Evolutionary conservation across 495 filamentous ascomycete species (phyloP).

Genomic region (Penicillium verhagenii): DNA sequence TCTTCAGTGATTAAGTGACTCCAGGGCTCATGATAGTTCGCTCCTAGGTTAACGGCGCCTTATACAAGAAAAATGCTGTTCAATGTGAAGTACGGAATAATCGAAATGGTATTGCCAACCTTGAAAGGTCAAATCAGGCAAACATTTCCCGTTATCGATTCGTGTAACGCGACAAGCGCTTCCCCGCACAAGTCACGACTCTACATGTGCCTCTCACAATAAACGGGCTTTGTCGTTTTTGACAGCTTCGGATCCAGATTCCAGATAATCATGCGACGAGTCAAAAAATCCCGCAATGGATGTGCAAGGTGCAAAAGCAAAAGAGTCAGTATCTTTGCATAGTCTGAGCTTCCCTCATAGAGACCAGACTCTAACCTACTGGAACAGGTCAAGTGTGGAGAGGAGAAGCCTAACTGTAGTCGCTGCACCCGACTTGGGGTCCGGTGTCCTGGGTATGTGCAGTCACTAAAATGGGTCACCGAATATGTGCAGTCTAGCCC

Average conservation of each 20-base stretch:
- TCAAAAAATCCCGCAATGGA: slow-evolving; percentile 49
- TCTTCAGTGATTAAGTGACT: too few species aligned
- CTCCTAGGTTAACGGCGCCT: too few species aligned
- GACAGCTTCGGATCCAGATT: slow-evolving; percentile 4
- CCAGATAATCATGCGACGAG: slow-evolving; percentile 42
- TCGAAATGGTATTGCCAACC: not conserved
- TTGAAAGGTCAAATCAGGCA: slow-evolving; percentile 7
- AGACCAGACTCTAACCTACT: slow-evolving; percentile 9
- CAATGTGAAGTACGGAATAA: too few species aligned
- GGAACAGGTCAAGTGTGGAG: slow-evolving; percentile 57
- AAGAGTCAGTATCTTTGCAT: slow-evolving; percentile 32
- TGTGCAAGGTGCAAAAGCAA: slow-evolving; percentile 53
- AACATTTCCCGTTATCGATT: slow-evolving; percentile 13
- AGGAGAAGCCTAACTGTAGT: slow-evolving; percentile 50
- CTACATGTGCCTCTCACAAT: slow-evolving; percentile 6
- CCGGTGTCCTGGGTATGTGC: slow-evolving; percentile 52
- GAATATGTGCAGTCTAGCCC: slow-evolving; percentile 39
- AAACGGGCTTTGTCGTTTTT: slow-evolving; percentile 1
- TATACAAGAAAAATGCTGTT: too few species aligned
- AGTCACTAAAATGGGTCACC: slow-evolving; percentile 54
- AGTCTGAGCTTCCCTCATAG: not conserved
- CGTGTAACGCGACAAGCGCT: not conserved
- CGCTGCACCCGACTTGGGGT: slow-evolving; percentile 52
- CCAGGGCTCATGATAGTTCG: too few species aligned
- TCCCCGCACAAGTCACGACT: slow-evolving; percentile 20